phyloP scores from a whole-genome alignment of 164 flowering plant species.

The Taxillus chinensis region DNA sequence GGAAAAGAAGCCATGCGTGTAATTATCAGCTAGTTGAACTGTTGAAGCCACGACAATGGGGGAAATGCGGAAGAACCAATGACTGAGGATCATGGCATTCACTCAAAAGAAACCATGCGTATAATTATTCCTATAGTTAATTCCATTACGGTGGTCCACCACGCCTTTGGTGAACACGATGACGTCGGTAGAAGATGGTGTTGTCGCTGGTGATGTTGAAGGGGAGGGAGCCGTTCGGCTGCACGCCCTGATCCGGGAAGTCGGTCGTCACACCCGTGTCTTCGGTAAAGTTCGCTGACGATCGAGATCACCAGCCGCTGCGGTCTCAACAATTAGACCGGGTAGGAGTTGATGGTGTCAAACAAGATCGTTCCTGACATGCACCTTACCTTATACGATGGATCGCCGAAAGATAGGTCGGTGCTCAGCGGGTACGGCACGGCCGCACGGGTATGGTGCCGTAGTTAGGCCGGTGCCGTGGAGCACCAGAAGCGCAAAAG shows the following conservation, averaged over 20 bases:
- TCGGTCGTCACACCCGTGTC: conserved; percentile 42
- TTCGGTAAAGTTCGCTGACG: conserved; percentile 27
- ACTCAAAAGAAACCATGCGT: too few relatives aligned
- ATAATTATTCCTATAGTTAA: too few relatives aligned
- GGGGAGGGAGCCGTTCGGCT: conserved; percentile 35
- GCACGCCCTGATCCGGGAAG: conserved; percentile 31
- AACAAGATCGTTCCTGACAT: conserved; percentile 18
- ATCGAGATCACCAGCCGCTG: conserved; percentile 23
- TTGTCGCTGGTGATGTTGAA: conserved; percentile 51
- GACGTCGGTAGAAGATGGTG: conserved; percentile 39
- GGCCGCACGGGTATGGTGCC: conserved; percentile 27
- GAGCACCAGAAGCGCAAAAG: conserved; percentile 11
- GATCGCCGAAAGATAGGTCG: conserved; percentile 36
- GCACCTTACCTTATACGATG: conserved; percentile 35
- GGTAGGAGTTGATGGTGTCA: conserved; percentile 31
- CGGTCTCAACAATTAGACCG: conserved; percentile 28
- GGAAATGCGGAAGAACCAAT: too few relatives aligned
- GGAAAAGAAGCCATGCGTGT: too few relatives aligned
- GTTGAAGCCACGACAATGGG: too few relatives aligned
- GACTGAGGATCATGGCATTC: too few relatives aligned
- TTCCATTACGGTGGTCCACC: too few relatives aligned
- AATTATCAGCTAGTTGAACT: too few relatives aligned
- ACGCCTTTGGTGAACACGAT: too few relatives aligned
- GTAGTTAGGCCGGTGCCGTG: conserved; percentile 13
- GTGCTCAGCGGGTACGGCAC: conserved; percentile 60